Evolutionary conservation across 495 filamentous ascomycete species (phyloP), one percentile per base, ranked within the genome.

Genomic region (Aspergillus biplanus): DNA sequence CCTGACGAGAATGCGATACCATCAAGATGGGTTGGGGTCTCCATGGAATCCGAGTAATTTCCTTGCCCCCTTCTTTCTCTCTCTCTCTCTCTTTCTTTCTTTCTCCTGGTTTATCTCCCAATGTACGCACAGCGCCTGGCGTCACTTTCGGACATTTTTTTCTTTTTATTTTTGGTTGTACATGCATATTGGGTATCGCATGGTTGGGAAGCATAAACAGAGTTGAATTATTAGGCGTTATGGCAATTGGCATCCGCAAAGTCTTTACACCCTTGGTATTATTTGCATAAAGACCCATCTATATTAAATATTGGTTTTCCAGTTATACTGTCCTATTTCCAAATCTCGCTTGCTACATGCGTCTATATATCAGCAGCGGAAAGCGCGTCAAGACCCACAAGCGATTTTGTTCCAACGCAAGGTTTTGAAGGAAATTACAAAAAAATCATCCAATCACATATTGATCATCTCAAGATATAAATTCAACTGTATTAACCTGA

Each of bases 11-110:
- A 69, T 56, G 59, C 72, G 32, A 64, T 80, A 42, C 79, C 79
- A 4, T 67, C 71, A 6, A 69, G 79, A 12, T 82, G 79, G 79
- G 69, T 79, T 27, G 79, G 79, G 11, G 63, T 80, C 15, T 78
- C 78, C 15, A 70, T 73, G 21, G 69, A 72, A 48, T 63, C 65
- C 18, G 34, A 69, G n/a, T 67, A 59, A 58, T 8, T 37, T 32
- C 35, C 56, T 59, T 42, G 48, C 37, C 50, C 8, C 44, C 52
- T 61, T 67, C 33, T 53, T 59, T 56, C 50, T 63, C 53, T 66
- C 35, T 48, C 59, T 56, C 33, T 54, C 56, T 67, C 49, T 46
- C 56, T 27, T 35, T 53, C 35, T 33, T 21, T 32, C 9, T 42
- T 56, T 42, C 49, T 34, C 34, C 21, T 39, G 31, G 37, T 53